These are phyloP conservation scores for Pyrenopolyporus hunteri DNA, from an alignment of 495 filamentous ascomycete genomes.

Conservation along the genomic window DNA sequence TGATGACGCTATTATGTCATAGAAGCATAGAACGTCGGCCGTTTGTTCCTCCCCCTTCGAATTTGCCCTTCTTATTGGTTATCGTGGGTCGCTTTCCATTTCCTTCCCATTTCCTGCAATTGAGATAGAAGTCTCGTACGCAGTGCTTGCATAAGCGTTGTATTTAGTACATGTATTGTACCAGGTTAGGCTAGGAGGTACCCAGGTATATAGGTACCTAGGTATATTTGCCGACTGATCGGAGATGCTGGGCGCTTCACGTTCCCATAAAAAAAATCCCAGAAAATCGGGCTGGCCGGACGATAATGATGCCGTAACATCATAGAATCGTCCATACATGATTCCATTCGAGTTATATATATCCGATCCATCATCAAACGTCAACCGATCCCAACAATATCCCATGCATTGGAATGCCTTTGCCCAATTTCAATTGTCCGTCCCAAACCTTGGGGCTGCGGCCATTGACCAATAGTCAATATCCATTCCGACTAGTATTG, in stretches of 20 bases:
- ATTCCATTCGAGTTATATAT: conserved; percentile 1
- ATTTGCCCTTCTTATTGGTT: conserved; percentile 20
- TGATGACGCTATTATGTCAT: conserved; percentile 33
- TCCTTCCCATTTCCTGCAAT: too few species aligned
- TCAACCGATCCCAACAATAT: conserved; percentile 6
- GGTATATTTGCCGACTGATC: conserved; percentile 15
- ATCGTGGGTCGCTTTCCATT: too few species aligned
- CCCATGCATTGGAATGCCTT: conserved; percentile 15
- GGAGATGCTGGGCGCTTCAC: too few species aligned
- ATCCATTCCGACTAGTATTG: conserved; percentile 6
- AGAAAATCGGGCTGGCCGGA: conserved; percentile 9
- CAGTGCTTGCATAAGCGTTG: too few species aligned
- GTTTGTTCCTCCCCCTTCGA: conserved; percentile 7
- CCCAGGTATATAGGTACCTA: too few species aligned
- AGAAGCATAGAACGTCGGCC: conserved; percentile 1
- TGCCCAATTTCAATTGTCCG: not conserved
- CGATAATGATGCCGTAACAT: not conserved
- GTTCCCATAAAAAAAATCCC: conserved; percentile 26
- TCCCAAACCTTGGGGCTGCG: not conserved
- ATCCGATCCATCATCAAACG: conserved; percentile 6
- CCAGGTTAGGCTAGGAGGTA: too few species aligned
- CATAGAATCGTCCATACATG: not conserved
- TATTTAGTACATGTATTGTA: too few species aligned
- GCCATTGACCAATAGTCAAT: conserved; percentile 4
- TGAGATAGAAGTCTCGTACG: too few species aligned